A percentile compares a stretch with the other conserved stretches of the same genome.
Conservation (phyloP, 2,329 filamentous ascomycete genomes). For the Pseudocercospora eumusae region DNA sequence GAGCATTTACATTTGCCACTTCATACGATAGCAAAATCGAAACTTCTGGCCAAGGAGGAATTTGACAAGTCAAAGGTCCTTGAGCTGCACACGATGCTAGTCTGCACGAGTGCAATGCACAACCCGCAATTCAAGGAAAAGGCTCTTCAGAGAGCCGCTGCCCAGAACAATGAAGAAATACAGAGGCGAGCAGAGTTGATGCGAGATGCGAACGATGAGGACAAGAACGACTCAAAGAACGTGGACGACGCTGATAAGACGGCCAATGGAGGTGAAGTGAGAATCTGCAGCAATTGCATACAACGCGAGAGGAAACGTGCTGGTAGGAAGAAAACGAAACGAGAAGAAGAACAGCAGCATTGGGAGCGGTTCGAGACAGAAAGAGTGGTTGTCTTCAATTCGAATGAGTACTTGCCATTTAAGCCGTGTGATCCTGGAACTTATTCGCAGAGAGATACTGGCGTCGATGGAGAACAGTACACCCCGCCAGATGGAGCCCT, state of each 20-base stretch:
- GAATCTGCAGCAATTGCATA: conserved; percentile 90
- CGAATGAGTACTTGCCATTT: conserved; percentile 83
- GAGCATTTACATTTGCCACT: conserved; percentile 82
- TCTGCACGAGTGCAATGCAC: conserved; percentile 90
- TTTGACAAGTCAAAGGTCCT: conserved; percentile 70
- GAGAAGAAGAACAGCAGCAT: conserved; percentile 85
- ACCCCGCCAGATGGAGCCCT: conserved; percentile 59
- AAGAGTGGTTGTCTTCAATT: conserved; percentile 88
- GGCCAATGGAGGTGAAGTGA: conserved; percentile 87
- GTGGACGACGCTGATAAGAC: conserved; percentile 68
- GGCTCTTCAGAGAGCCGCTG: conserved; percentile 64
- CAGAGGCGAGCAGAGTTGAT: conserved; percentile 45
- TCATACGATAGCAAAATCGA: conserved; percentile 92
- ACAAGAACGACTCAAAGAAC: conserved; percentile 51
- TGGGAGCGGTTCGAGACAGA: conserved; percentile 80
- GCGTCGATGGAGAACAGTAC: conserved; percentile 33
- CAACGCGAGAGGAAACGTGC: conserved; percentile 87
- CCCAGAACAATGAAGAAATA: conserved; percentile 46
- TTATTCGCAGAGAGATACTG: conserved; percentile 32
- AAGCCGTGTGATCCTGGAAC: conserved; percentile 55
- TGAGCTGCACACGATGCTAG: conserved; percentile 76
- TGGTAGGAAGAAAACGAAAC: conserved; percentile 88
- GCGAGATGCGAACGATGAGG: conserved; percentile 40
- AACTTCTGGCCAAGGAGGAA: conserved; percentile 76
- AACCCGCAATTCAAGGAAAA: conserved; percentile 65